Evolutionary conservation across 2,329 filamentous ascomycete species (phyloP).

Genomic region (Pseudocercospora crystallina): DNA sequence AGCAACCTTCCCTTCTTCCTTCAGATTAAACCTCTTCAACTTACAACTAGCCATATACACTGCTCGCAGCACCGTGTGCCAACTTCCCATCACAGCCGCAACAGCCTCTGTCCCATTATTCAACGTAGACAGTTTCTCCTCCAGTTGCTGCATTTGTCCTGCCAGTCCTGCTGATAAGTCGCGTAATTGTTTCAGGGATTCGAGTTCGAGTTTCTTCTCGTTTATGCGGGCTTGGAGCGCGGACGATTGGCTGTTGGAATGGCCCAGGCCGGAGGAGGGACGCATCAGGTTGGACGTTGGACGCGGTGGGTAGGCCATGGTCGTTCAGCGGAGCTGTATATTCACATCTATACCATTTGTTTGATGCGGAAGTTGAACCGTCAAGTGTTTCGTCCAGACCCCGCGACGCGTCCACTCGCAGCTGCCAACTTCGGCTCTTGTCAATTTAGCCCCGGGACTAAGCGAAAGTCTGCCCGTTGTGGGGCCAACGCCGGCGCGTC

Average conservation of each 20-base stretch:
- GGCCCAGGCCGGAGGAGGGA: conserved; percentile 46
- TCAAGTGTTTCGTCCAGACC: not conserved
- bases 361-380: conserved; percentile 2
- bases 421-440: not conserved
- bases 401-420: conserved; percentile 1
- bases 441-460: not conserved
- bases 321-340: not conserved
- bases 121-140: conserved; percentile 73
- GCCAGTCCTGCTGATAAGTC: conserved; percentile 77
- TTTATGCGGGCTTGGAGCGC: conserved; percentile 73
- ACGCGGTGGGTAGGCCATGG: conserved; percentile 42
- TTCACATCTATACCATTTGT: not conserved
- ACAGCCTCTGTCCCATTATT: conserved; percentile 84
- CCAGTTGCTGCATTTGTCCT: conserved; percentile 77
- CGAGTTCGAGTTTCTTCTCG: conserved; percentile 81
- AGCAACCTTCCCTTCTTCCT: conserved; percentile 33
- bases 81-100: conserved; percentile 80
- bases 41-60: conserved; percentile 83
- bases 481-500: conserved; percentile 3
- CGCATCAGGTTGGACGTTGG: conserved; percentile 42
- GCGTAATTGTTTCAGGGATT: conserved; percentile 73
- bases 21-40: conserved; percentile 65
- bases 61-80: conserved; percentile 80
- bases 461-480: conserved; percentile 8
- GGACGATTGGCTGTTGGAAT: conserved; percentile 57